Evolutionary conservation across 2,329 filamentous ascomycete genomes (phyloP).

Genomic region (Zymoseptoria ardabiliae): DNA sequence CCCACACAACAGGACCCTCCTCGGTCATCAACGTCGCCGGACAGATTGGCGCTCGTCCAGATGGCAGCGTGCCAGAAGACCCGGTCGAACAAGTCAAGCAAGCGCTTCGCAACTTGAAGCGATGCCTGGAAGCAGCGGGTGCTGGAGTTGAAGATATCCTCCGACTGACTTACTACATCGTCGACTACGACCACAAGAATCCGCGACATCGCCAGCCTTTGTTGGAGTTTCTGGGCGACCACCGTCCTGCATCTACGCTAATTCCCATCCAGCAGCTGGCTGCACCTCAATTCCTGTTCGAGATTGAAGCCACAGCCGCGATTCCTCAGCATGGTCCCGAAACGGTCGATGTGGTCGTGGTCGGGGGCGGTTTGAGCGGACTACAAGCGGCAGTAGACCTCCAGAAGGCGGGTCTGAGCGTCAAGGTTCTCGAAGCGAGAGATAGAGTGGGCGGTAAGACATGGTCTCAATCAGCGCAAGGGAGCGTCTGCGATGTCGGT

Average conservation of each 20-base stretch:
- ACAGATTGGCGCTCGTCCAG: constrained; percentile 17
- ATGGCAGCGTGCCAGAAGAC: constrained; percentile 18
- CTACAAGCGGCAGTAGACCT: constrained; percentile 25
- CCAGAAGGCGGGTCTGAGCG: constrained; percentile 20
- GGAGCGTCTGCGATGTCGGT: constrained; percentile 43
- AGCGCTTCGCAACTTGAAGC: constrained; percentile 18
- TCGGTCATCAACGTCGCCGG: constrained; percentile 18
- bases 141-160: constrained; percentile 19
- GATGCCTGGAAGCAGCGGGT: constrained; percentile 20
- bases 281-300: constrained; percentile 19
- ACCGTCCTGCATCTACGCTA: constrained; percentile 21
- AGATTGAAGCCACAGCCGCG: constrained; percentile 22
- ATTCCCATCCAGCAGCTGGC: constrained; percentile 22
- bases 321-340: constrained; percentile 12
- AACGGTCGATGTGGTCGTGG: constrained; percentile 25
- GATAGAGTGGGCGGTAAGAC: constrained; percentile 40
- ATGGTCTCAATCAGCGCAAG: constrained; percentile 32
- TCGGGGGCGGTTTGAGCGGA: constrained; percentile 29
- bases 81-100: constrained; percentile 18
- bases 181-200: constrained; percentile 18
- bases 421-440: constrained; percentile 29
- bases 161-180: constrained; percentile 23
- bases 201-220: constrained; percentile 16
- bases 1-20: constrained; percentile 9
- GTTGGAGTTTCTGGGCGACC: constrained; percentile 19